These are phyloP conservation scores for Spergularia azorica DNA, from an alignment of 179 eudicot genomes.

Conservation along the genomic window DNA sequence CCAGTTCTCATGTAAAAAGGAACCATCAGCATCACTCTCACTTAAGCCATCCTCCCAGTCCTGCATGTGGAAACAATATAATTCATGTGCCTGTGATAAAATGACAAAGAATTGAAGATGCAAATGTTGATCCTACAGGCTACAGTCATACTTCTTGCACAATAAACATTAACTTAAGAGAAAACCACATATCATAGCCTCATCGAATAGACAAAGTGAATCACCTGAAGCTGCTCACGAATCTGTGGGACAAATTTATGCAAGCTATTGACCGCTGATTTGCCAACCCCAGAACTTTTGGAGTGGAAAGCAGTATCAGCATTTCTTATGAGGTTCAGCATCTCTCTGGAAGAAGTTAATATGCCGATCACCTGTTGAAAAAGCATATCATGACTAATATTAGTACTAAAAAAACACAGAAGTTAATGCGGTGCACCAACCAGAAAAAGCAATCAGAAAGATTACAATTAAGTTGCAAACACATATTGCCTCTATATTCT, in stretches of 20 bases:
- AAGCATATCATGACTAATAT: neutral
- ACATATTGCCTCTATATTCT: too few species aligned
- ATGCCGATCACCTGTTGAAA: conserved; percentile 61
- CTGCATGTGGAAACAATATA: conserved; percentile 32
- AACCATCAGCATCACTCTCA: conserved; percentile 92
- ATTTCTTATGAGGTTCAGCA: conserved; percentile 66
- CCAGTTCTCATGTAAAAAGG: conserved; percentile 95
- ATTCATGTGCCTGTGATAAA: neutral
- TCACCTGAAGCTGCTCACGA: conserved; percentile 81
- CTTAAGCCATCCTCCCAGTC: conserved; percentile 97
- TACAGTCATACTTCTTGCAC: neutral
- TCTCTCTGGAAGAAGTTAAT: conserved; percentile 69
- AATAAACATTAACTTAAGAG: neutral
- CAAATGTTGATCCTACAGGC: conserved; percentile 10
- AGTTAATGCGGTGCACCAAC: neutral
- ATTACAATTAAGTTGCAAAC: neutral
- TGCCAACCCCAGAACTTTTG: conserved; percentile 50
- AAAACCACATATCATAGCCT: neutral
- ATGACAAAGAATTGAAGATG: conserved; percentile 10
- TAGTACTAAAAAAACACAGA: neutral
- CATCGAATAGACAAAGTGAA: conserved; percentile 3
- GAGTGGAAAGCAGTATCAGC: conserved; percentile 70
- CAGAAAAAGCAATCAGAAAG: neutral
- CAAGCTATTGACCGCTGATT: conserved; percentile 46
- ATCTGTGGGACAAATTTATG: conserved; percentile 66